Evolutionary conservation across 139 green algal genomes (phyloP), one percentile per base, ranked within the genome.

Genomic region (Chlorella sp.): DNA sequence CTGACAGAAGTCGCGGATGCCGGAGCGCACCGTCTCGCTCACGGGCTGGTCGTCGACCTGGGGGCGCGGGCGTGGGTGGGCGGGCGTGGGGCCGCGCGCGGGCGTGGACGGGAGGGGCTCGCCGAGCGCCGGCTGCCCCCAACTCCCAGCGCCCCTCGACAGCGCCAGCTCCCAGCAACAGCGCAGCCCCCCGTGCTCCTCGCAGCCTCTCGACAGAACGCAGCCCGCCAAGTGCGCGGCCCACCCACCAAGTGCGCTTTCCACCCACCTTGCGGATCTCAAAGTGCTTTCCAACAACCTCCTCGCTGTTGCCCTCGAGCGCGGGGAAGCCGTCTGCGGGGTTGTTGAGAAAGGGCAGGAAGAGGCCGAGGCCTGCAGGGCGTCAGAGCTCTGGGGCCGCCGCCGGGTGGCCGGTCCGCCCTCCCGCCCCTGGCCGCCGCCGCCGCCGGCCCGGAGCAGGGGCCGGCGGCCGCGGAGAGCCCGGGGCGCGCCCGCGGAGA

Each of bases 271-370:
- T 85, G 36, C 81, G 70, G 60, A 97, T 93, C 59, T 93, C 85
- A 67, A 97, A 82, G 71, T 93, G 67, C 79, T 96, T 94, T 43
- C 92, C 92, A 25, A 48, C 15, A 5, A 97, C 69, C 38, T 90
- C 76, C 38, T 90, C 74, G 1, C 76, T 55, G 35, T 91, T 91
- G 36, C 92, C 92, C 81, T 95, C 87, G 63, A 90, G 74, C 15
- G 82, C 73, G 0, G 92, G 92, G 77, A 97, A 93, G 71, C 91
- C 91, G 55, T 94, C 88, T 67, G 71, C 67, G 36, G 3, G 62
- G n/a, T n/a, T n/a, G n/a, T n/a, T n/a, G n/a, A n/a, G n/a, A 27
- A 50, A 6, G 36, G 62, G 62, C 36, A 51, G 38, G 61, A 17
- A 71, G 8, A 41, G 14, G 59, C n/a, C n/a, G n/a, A n/a, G n/a